Conservation (phyloP, 2,329 filamentous ascomycete genomes). For the Phaeosphaeriaceae sp. region DNA sequence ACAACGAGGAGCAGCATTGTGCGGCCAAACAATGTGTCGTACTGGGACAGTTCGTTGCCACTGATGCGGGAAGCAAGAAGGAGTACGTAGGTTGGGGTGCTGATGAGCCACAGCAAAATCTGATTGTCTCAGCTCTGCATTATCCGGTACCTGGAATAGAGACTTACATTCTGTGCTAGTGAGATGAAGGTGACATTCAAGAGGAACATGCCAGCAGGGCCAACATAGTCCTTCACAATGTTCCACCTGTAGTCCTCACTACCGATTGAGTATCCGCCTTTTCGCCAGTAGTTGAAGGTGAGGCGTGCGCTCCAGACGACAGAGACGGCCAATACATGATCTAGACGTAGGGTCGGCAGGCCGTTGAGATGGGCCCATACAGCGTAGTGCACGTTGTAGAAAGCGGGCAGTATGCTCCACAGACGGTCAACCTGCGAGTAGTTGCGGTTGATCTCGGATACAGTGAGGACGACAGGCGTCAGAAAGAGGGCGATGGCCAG, state of each 20-base stretch:
- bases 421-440: constrained; percentile 95
- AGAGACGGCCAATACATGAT: constrained; percentile 74
- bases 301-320: constrained; percentile 86
- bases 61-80: constrained; percentile 74
- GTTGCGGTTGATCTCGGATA: constrained; percentile 87
- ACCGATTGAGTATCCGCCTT: constrained; percentile 86
- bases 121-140: constrained; percentile 37
- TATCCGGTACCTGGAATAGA: background rate
- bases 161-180: constrained; percentile 68
- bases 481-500: constrained; percentile 75
- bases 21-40: constrained; percentile 66
- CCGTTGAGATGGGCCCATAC: constrained; percentile 81
- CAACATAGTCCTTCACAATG: constrained; percentile 72
- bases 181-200: constrained; percentile 93
- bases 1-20: constrained; percentile 64
- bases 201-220: constrained; percentile 73
- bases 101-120: constrained; percentile 78
- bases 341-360: constrained; percentile 72
- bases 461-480: constrained; percentile 73
- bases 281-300: constrained; percentile 97
- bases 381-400: constrained; percentile 86
- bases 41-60: constrained; percentile 53
- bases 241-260: constrained; percentile 96
- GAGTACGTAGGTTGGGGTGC: constrained; percentile 83
- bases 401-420: constrained; percentile 87